Base-by-base conservation (phyloP, 148 eudicot species). In the Hydrangea macrophylla region DNA sequence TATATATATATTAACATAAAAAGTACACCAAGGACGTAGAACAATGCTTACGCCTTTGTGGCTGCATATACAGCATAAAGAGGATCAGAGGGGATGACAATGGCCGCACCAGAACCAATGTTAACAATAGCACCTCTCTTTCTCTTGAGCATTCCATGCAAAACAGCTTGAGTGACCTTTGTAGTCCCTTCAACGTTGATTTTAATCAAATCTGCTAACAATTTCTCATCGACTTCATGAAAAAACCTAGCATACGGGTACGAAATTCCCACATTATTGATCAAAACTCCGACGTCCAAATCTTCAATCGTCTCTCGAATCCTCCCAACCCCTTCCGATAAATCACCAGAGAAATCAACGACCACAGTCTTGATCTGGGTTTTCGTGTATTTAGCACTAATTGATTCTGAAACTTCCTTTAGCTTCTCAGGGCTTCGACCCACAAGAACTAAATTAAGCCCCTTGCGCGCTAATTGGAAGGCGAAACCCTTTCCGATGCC, bases 401-500 rank as follows among this genome's bases (percentile, higher is more conserved):
- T 90, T 17, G 79, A 60, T 1, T 67, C 85, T n/a, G 83, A 75
- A 28, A 94, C 96, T 36, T 88, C 96, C 3, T 65, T 70, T 31
- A 94, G 83, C 75, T 90, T 94, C 17, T 81, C 88, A 1, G 91
- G 96, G 61, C 82, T 94, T 2, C 99, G 81, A 53, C 88, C 97
- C 0, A 94, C 97, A 7, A 94, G 76, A 12, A 90, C 70, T 3
- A 94, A 60, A 58, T 90, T 86, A 23, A 94, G 81, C 9, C 99
- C 99, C 60, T 85, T 85, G 2, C 74, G 74, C 33, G 97, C 99
- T 20, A 94, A 70, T 50, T 94, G 84, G 70, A 90, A 90, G 51
- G 97, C 97, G 63, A 88, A 88, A 48, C 81, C 85, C 64, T 94
- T 94, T 1, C 99, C 99, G 24, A 94, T 94, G 7, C 99, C 99